Conservation (phyloP, 1,284 basidiomycete genomes). For the Ustilago cynodontis region DNA sequence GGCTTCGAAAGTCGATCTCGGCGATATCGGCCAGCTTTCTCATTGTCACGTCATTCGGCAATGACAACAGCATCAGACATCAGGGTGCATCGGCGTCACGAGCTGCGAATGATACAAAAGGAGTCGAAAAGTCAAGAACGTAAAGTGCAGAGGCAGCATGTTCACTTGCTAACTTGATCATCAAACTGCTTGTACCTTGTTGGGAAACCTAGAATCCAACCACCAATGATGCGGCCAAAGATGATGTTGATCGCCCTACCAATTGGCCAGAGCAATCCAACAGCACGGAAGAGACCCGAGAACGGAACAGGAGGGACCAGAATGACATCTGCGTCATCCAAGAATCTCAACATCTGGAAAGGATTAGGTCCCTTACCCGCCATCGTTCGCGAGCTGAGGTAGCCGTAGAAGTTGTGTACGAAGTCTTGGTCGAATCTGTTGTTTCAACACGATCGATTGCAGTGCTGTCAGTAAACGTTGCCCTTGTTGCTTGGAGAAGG, state of each 20-base stretch:
- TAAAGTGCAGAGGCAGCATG: not conserved
- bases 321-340: constrained; percentile 68
- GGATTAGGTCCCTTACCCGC: constrained; percentile 55
- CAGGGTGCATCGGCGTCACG: not conserved
- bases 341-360: constrained; percentile 68
- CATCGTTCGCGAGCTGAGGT: constrained; percentile 60
- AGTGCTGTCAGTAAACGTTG: not conserved
- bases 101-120: not conserved
- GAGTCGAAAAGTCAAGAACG: not conserved
- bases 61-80: not conserved
- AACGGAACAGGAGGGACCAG: constrained; percentile 62
- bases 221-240: constrained; percentile 50
- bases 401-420: constrained; percentile 68
- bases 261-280: constrained; percentile 54
- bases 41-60: not conserved
- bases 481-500: too few relatives aligned
- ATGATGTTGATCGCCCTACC: constrained; percentile 32
- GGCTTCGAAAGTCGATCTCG: not conserved
- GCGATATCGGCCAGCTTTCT: not conserved
- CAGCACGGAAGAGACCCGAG: constrained; percentile 37
- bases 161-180: constrained; percentile 31
- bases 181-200: constrained; percentile 55
- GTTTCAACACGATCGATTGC: not conserved
- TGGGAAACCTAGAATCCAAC: constrained; percentile 46
- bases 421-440: constrained; percentile 67